Conservation (phyloP, 495 filamentous ascomycete species). For the Paragyromitra xinjiangensis region DNA sequence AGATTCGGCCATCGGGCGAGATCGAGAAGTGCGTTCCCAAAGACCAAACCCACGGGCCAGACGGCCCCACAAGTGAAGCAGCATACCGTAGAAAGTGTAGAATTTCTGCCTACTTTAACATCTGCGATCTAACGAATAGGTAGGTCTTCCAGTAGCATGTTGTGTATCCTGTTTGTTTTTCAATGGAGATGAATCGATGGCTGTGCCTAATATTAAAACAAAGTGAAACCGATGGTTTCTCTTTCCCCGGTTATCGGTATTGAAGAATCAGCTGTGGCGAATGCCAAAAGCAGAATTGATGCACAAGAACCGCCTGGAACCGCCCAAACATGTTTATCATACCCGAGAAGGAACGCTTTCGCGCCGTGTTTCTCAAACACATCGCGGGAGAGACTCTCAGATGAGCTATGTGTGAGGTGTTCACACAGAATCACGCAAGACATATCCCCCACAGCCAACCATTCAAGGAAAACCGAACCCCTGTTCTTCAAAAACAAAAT, state of each 20-base stretch:
- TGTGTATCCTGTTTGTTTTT: neutral
- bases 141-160: neutral
- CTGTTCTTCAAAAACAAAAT: neutral
- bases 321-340: neutral
- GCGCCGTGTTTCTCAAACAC: neutral
- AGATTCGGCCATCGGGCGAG: neutral
- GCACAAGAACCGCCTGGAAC: neutral
- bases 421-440: neutral
- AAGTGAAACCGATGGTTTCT: neutral
- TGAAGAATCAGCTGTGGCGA: neutral
- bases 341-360: neutral
- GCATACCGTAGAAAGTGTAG: neutral
- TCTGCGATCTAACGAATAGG: neutral
- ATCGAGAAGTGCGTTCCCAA: neutral
- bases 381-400: neutral
- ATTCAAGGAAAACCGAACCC: neutral
- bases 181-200: neutral
- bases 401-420: slow-evolving; percentile 22
- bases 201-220: neutral
- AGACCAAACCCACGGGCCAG: neutral
- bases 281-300: neutral
- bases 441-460: neutral
- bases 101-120: neutral
- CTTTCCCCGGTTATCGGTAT: neutral
- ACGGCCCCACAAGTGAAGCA: neutral